Evolutionary conservation across 345 rosid genomes (phyloP).

Genomic region (Excoecaria agallocha): DNA sequence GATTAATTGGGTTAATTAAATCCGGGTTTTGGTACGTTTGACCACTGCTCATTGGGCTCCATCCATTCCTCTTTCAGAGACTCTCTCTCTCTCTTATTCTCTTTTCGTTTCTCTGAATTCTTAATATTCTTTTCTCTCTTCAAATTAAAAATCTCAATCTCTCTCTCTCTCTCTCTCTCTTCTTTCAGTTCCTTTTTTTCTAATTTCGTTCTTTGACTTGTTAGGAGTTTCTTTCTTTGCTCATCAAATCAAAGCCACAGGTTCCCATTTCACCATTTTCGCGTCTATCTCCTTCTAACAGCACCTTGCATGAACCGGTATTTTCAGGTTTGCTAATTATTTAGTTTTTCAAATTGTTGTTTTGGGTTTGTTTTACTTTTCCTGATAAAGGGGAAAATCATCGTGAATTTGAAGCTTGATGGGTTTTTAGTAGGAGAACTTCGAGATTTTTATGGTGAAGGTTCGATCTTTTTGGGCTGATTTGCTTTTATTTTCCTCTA

Average conservation of each 20-base stretch:
- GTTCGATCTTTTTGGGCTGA: neutral
- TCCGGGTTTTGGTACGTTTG: conserved; percentile 64
- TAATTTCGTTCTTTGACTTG: conserved; percentile 36
- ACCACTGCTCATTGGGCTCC: conserved; percentile 58
- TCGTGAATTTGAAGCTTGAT: neutral
- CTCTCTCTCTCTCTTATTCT: neutral
- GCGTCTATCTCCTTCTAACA: neutral
- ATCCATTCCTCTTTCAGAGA: neutral
- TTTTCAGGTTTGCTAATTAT: conserved; percentile 33
- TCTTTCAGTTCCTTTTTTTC: conserved; percentile 10
- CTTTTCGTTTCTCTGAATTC: neutral
- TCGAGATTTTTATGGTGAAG: neutral
- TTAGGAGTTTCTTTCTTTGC: conserved; percentile 9
- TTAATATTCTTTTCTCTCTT: neutral
- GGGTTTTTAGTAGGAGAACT: neutral
- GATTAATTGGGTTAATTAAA: conserved; percentile 29
- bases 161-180: neutral
- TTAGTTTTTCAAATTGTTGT: neutral
- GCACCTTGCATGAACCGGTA: conserved; percentile 18
- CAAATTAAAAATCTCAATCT: neutral
- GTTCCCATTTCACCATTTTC: conserved; percentile 18
- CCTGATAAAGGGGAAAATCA: neutral
- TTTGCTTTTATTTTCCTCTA: neutral
- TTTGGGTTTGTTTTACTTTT: conserved; percentile 9
- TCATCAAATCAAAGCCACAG: conserved; percentile 18